Conservation (phyloP, 176 grass and related monocot species). For the Bromus sterilis region DNA sequence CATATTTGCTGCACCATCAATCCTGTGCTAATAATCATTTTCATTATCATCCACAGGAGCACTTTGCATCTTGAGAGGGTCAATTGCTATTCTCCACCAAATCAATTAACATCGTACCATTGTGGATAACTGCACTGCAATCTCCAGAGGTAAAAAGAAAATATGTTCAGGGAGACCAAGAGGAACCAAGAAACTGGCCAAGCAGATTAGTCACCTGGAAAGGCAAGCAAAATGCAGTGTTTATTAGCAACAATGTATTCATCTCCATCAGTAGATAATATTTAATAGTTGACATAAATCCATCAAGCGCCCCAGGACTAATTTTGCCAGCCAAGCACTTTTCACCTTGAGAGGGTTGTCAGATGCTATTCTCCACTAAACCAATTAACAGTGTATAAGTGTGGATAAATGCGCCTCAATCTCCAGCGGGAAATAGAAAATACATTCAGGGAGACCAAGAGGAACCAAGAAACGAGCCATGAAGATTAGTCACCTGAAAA, state of each 20-base stretch:
- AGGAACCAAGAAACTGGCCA: constrained; percentile 63
- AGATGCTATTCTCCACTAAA: background rate
- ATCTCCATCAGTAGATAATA: no score
- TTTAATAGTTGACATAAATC: no score
- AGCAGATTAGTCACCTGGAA: constrained; percentile 77
- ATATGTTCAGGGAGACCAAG: constrained; percentile 54
- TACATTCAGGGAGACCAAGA: constrained; percentile 55
- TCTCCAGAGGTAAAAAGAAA: background rate
- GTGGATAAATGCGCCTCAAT: background rate
- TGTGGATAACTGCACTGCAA: background rate
- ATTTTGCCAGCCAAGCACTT: no score
- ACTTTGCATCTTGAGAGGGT: background rate
- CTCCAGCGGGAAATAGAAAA: background rate
- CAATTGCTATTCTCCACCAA: background rate
- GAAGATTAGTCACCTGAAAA: constrained; percentile 74
- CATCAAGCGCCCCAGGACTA: no score
- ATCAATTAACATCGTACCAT: background rate
- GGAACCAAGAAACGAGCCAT: constrained; percentile 57
- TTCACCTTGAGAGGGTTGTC: background rate
- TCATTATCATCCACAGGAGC: background rate
- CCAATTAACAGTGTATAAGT: background rate
- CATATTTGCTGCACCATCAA: background rate
- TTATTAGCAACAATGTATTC: no score
- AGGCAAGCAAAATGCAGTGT: constrained; percentile 17
- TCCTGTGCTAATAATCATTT: background rate